Evolutionary conservation across 2,329 filamentous ascomycete species (phyloP), one percentile per base, ranked within the genome.

Genomic region (Elsinoe australis): DNA sequence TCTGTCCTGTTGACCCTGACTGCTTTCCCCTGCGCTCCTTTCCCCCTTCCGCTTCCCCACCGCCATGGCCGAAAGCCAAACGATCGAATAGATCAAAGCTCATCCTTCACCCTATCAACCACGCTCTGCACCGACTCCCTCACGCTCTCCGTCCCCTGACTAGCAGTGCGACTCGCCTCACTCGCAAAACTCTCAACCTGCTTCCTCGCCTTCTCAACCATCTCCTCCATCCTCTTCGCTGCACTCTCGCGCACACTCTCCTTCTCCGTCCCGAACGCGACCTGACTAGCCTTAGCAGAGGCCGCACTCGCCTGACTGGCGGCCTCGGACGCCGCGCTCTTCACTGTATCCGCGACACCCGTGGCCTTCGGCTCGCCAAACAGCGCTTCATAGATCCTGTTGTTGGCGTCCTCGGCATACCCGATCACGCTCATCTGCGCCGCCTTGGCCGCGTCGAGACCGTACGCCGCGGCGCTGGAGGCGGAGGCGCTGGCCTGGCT

Each of bases 371-470:
- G 70, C 65, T 45, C 67, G 67, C 54, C 72, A 68, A 47, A 72
- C 55, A 21, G 71, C 70, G 18, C 67, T 5, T 26, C 21, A 24
- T 48, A 48, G 32, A 48, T 39, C 45, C 39, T 48, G 24, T 24
- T 38, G 26, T 36, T 48, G 7, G 76, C 76, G 45, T 70, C 73
- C 5, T 67, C 63, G 6, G 71, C 73, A 3, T 74, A 71, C 8
- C 70, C 68, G 1, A 69, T 67, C 49, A 79, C 70, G 34, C 69
- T 70, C 32, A 66, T 65, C 50, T 70, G 70, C 9, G 74, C 76
- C 32, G 72, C 66, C 57, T 79, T 73, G 3, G 69, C 68, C 3
- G 73, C 73, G 47, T 72, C 75, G 17, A 75, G 55, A 1, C 67
- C 70, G 4, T 61, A 64, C 55, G 68, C 73, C 34, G 70, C 63